Base-by-base conservation (phyloP, 2,329 filamentous ascomycete genomes). In the Xylariaceae sp. region DNA sequence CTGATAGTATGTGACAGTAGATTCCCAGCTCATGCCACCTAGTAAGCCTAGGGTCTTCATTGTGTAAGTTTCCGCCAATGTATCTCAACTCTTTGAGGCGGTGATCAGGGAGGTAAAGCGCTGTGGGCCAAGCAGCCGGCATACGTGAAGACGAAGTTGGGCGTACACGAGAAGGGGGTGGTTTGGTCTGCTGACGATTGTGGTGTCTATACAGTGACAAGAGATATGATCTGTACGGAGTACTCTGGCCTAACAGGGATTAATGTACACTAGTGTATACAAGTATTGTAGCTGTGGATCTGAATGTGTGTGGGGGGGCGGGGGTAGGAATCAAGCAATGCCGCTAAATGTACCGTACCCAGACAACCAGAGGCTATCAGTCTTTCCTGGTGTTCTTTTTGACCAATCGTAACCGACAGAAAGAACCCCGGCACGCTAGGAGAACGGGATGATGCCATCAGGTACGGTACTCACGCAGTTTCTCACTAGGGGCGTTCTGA, bases 11-110 rank as follows among this genome's bases (percentile, higher is more conserved):
- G 57, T 62, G 6, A 53, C 53, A 12, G 62, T 64, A 14, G 62
- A 62, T 36, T 62, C 58, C 56, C 57, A 64, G 46, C 58, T 64
- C 62, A 64, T 64, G 29, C 62, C 62, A 21, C 62, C 62, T 6
- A 64, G 43, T n/a, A 62, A 40, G 43, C 62, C 62, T 29, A 61
- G 36, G 12, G 56, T 61, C 56, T 59, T 61, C 59, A 56, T 59
- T 12, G 19, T 56, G 41, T 21, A 11, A 2, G 9, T 33, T 21
- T 12, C 19, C 21, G 26, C 31, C 9, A n/a, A 44, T 53, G 28
- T 49, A 11, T 52, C 31, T 28, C 29, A 19, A n/a, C 8, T 48
- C 29, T 31, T 11, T 34, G n/a, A 26, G 31, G 14, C 6, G 23
- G 14, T 33, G 24, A 31, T 33, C 31, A 36, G 11, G 21, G 21